These are phyloP conservation scores for Corymbia calophylla DNA, from an alignment of 441 rosid genomes.

Conservation along the genomic window DNA sequence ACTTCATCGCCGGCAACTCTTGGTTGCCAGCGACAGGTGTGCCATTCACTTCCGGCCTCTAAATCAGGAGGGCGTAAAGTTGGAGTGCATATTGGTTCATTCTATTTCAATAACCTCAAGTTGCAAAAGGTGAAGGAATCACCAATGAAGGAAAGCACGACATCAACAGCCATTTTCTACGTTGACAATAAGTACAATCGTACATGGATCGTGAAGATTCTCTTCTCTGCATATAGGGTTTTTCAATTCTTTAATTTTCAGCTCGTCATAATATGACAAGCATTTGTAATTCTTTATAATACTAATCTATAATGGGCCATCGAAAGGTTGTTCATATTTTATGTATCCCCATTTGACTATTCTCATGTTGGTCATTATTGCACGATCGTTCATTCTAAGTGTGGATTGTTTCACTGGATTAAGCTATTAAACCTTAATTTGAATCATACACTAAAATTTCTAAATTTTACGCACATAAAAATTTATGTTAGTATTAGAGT, in stretches of 20 bases:
- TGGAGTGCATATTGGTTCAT: background rate
- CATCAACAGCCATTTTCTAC: background rate
- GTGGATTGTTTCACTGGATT: background rate
- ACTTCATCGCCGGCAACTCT: background rate
- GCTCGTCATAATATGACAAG: background rate
- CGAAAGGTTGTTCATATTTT: background rate
- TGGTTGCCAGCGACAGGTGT: background rate
- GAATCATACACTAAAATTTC: background rate
- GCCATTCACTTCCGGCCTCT: background rate
- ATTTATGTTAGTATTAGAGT: background rate
- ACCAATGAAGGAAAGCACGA: background rate
- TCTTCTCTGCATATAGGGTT: background rate
- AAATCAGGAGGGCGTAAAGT: background rate
- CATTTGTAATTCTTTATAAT: background rate
- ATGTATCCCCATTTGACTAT: background rate
- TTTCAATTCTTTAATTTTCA: background rate
- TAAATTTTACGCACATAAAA: background rate
- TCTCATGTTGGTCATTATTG: background rate
- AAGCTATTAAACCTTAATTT: background rate
- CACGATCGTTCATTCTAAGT: background rate
- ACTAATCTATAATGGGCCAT: background rate
- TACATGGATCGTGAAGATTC: background rate
- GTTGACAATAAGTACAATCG: background rate
- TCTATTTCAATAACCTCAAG: background rate
- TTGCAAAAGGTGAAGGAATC: background rate